phyloP scores from a whole-genome alignment of 345 rosid species.

The Acer saccharum region DNA sequence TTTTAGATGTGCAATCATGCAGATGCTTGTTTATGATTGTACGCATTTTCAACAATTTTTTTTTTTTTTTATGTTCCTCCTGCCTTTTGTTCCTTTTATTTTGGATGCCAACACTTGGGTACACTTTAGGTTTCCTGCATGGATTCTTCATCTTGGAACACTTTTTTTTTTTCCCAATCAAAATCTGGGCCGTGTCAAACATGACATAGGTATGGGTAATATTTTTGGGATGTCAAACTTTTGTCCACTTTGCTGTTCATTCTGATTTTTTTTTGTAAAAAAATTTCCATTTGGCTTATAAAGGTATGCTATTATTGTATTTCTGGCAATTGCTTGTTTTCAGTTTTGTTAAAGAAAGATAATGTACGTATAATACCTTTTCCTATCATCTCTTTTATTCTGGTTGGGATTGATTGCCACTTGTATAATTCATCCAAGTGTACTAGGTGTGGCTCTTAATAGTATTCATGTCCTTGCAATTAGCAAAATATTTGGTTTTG shows the following conservation, averaged over 20 bases:
- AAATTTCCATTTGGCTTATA: not conserved
- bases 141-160: slow-evolving; percentile 1
- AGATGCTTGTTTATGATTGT: not conserved
- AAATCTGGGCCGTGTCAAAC: not conserved
- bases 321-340: not conserved
- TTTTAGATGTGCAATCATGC: not conserved
- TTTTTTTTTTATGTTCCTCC: not conserved
- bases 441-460: not conserved
- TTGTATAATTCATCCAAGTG: not conserved
- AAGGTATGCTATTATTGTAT: not conserved
- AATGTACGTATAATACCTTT: not conserved
- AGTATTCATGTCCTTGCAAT: not conserved
- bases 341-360: not conserved
- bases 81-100: too few species aligned
- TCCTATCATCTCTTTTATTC: not conserved
- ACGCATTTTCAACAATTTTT: not conserved
- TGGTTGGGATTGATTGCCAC: not conserved
- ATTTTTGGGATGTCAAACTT: slow-evolving; percentile 7
- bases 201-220: not conserved
- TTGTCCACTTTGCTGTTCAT: not conserved
- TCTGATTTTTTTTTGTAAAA: not conserved
- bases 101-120: not conserved
- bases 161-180: not conserved
- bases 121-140: not conserved
- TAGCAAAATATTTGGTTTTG: not conserved